Evolutionary conservation across 2,329 filamentous ascomycete species (phyloP), one percentile per base, ranked within the genome.

Genomic region (Aspergillus felis): DNA sequence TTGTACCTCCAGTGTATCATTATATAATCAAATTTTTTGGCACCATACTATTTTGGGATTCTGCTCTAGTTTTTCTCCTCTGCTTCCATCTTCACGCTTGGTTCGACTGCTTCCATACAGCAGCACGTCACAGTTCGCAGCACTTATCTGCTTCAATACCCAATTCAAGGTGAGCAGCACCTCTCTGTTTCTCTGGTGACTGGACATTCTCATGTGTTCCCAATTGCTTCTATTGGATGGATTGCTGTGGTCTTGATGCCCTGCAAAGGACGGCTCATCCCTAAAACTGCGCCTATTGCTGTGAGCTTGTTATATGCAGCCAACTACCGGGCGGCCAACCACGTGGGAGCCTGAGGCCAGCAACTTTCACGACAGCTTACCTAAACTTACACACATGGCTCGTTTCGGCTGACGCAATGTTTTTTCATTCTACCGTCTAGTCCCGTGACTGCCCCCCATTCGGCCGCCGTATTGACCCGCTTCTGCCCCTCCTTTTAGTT

Each of bases 401-500:
- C 53, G 38, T 54, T 46, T 50, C 35, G 58, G 38, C 44, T 58
- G 17, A 66, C 61, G 61, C 25, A 69, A 28, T 48, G 24, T 50
- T 51, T 44, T 48, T 49, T 10, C 28, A 14, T 29, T 42, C 47
- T 42, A 48, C 7, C 25, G 14, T n/a, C 7, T 4, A 38, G 17
- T 24, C 24, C 29, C 35, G 14, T 38, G 28, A 61, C 47, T 6
- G 3, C 20, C 53, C 49, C 46, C 47, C 28, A 1, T 29, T 51
- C 65, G 64, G 67, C 58, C 57, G 52, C 62, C 60, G 59, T 64
- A 58, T 67, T 64, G 44, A 61, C 63, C 68, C 67, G 67, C 66
- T 57, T 60, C 58, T 69, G 70, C 71, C 71, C 69, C 68, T 73
- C 71, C 64, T 47, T 47, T 47, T 47, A 47, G 44, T 47, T 27